Evolutionary conservation across 2,329 filamentous ascomycete genomes (phyloP).

Genomic region (Clarireedia monteithiana): DNA sequence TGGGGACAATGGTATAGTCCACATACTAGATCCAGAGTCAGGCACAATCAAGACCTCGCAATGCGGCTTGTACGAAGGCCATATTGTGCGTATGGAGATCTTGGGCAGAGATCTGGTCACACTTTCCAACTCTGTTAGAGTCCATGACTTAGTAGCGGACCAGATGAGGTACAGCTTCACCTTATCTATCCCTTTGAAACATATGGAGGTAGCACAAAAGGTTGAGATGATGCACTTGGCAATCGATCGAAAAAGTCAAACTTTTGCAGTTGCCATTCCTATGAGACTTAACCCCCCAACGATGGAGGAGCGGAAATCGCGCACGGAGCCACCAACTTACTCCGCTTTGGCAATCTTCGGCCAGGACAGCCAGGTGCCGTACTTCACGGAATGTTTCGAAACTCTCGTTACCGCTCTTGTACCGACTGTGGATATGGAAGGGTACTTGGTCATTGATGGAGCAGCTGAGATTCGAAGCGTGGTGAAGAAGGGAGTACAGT

Average conservation of each 20-base stretch:
- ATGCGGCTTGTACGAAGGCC: slow-evolving; percentile 57
- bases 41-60: slow-evolving; percentile 61
- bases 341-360: slow-evolving; percentile 58
- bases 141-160: slow-evolving; percentile 81
- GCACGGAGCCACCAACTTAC: slow-evolving; percentile 35
- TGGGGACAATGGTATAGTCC: slow-evolving; percentile 52
- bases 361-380: slow-evolving; percentile 48
- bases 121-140: slow-evolving; percentile 62
- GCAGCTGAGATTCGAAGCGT: slow-evolving; percentile 62
- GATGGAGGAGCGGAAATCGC: slow-evolving; percentile 10
- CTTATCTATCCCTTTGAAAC: slow-evolving; percentile 38
- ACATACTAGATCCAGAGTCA: slow-evolving; percentile 67
- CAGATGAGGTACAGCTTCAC: slow-evolving; percentile 60
- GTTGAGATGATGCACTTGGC: slow-evolving; percentile 56
- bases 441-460: slow-evolving; percentile 71
- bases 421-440: slow-evolving; percentile 54
- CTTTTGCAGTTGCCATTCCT: slow-evolving; percentile 55
- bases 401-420: slow-evolving; percentile 59
- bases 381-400: slow-evolving; percentile 49
- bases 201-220: slow-evolving; percentile 29
- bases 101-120: slow-evolving; percentile 68
- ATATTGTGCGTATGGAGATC: slow-evolving; percentile 61
- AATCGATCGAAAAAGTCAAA: slow-evolving; percentile 57
- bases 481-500: slow-evolving; percentile 49
- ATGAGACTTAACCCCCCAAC: slow-evolving; percentile 9